Conservation (phyloP, 345 rosid genomes). For the Pseudoturritis turrita region DNA sequence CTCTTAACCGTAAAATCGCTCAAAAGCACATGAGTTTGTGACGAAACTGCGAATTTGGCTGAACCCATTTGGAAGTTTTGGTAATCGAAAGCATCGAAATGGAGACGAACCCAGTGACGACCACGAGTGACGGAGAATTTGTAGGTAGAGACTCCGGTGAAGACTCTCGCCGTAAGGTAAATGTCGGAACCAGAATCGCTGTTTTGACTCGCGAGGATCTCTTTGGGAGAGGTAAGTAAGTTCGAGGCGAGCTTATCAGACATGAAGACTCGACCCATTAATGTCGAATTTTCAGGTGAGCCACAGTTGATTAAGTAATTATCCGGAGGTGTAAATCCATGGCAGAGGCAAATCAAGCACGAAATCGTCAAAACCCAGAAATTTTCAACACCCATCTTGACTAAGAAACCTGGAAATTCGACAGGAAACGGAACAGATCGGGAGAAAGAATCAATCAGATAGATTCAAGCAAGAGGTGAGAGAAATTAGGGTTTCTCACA, state of each 20-base stretch:
- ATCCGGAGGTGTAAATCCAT: slow-evolving; percentile 68
- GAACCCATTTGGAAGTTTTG: slow-evolving; percentile 50
- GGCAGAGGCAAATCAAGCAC: slow-evolving; percentile 40
- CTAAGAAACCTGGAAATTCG: background rate
- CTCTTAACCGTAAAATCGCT: slow-evolving; percentile 38
- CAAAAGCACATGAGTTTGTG: slow-evolving; percentile 51
- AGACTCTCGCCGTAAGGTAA: slow-evolving; percentile 76
- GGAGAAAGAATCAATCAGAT: background rate
- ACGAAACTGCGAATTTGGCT: slow-evolving; percentile 60
- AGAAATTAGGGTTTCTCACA: background rate
- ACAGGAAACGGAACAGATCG: background rate
- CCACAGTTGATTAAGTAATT: slow-evolving; percentile 84
- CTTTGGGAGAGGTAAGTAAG: slow-evolving; percentile 48
- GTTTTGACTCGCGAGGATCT: slow-evolving; percentile 38
- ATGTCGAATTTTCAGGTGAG: slow-evolving; percentile 50
- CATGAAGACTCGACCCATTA: slow-evolving; percentile 54
- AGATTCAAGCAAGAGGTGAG: background rate
- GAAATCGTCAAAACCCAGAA: slow-evolving; percentile 39
- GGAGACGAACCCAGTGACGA: slow-evolving; percentile 91
- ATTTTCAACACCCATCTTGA: slow-evolving; percentile 39
- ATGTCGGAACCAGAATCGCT: slow-evolving; percentile 37
- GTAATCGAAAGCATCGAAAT: slow-evolving; percentile 65
- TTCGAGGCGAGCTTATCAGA: slow-evolving; percentile 63
- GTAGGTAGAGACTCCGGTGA: slow-evolving; percentile 55
- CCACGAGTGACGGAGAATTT: slow-evolving; percentile 59